These are phyloP conservation scores for Arxiozyma bovina DNA, from an alignment of 1,139 yeast species.

Conservation along the genomic window DNA sequence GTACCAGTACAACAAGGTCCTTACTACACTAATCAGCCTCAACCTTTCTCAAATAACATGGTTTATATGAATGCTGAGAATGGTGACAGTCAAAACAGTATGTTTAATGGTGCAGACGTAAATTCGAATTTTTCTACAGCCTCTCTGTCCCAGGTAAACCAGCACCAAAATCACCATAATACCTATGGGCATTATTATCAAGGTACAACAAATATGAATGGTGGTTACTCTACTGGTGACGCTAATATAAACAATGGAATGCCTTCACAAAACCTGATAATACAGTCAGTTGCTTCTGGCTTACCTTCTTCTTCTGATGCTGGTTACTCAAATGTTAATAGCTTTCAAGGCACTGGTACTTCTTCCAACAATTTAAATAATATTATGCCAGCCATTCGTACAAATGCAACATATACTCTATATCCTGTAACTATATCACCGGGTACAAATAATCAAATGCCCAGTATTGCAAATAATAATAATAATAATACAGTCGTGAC, in stretches of 20 bases:
- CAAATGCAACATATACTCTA: background rate
- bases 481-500: background rate
- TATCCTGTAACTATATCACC: background rate
- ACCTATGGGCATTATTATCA: background rate
- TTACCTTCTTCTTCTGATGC: background rate
- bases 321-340: background rate
- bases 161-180: background rate
- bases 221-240: background rate
- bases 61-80: conserved; percentile 7
- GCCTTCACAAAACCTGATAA: background rate
- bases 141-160: background rate
- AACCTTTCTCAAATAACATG: conserved; percentile 10
- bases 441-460: background rate
- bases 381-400: background rate
- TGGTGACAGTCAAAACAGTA: background rate
- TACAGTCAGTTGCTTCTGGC: background rate
- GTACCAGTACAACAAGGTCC: conserved; percentile 1
- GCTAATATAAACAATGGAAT: background rate
- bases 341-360: background rate
- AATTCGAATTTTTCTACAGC: background rate
- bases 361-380: background rate
- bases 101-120: background rate
- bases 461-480: background rate
- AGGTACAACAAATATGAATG: background rate
- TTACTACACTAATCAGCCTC: conserved; percentile 6